A percentile compares a stretch with the other conserved stretches of the same genome.
Conservation (phyloP, 106 monocot species). For the Dioscorea alata region DNA sequence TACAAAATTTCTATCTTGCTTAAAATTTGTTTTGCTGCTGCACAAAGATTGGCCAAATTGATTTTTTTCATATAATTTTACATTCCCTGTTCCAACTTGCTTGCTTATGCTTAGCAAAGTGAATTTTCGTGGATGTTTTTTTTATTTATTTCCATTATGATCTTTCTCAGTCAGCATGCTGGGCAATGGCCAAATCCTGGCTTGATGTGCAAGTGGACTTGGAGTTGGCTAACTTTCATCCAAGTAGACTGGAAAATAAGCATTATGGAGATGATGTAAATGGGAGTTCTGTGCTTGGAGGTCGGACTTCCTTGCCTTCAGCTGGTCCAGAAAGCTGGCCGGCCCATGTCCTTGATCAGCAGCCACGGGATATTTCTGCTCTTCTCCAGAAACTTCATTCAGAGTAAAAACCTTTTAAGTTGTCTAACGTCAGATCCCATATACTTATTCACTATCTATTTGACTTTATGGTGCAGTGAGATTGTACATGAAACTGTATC, state of each 20-base stretch:
- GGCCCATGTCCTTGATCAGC: constrained; percentile 75
- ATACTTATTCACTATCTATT: not conserved
- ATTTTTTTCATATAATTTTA: too few relatives aligned
- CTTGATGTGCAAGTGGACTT: constrained; percentile 87
- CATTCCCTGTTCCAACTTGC: too few relatives aligned
- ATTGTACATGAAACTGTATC: constrained; percentile 80
- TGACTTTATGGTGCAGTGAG: constrained; percentile 52
- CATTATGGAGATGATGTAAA: constrained; percentile 41
- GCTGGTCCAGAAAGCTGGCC: constrained; percentile 81
- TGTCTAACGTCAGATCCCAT: not conserved
- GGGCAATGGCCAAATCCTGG: constrained; percentile 97
- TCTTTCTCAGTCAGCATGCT: constrained; percentile 80
- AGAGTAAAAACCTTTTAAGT: constrained; percentile 27
- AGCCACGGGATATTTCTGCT: constrained; percentile 71
- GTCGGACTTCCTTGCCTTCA: constrained; percentile 10
- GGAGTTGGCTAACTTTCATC: constrained; percentile 49
- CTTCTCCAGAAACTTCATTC: constrained; percentile 99
- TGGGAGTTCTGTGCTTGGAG: constrained; percentile 30
- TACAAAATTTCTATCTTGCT: too few relatives aligned
- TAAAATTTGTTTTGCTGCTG: too few relatives aligned
- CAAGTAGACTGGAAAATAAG: constrained; percentile 32
- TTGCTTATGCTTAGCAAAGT: too few relatives aligned
- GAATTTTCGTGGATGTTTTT: not conserved
- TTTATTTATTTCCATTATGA: not conserved
- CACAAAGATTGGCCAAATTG: too few relatives aligned